phyloP scores from a whole-genome alignment of 2,329 filamentous ascomycete species.

The Verticillium isaacii region DNA sequence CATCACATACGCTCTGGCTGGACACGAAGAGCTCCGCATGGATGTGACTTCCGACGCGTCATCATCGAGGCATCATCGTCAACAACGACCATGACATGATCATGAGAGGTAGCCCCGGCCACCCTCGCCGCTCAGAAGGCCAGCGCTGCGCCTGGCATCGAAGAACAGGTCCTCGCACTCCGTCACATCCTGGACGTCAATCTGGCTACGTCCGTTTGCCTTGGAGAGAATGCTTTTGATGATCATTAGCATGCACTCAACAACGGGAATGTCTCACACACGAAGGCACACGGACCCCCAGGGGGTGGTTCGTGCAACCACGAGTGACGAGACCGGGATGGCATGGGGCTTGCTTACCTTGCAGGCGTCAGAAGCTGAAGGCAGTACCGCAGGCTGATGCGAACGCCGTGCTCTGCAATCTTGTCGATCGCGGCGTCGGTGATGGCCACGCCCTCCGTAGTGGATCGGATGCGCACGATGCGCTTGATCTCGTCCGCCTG shows the following conservation, averaged over 20 bases:
- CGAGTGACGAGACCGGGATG: background rate
- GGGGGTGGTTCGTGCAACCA: slow-evolving; percentile 3
- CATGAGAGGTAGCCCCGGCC: slow-evolving; percentile 61
- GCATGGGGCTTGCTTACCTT: slow-evolving; percentile 42
- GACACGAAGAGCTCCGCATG: background rate
- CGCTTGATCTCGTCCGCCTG: slow-evolving; percentile 83
- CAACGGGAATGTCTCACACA: slow-evolving; percentile 20
- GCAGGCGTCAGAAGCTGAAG: slow-evolving; percentile 86
- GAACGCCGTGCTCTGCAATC: slow-evolving; percentile 80
- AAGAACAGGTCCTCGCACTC: slow-evolving; percentile 84
- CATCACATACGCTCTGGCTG: background rate
- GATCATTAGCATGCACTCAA: slow-evolving; percentile 21
- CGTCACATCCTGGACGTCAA: slow-evolving; percentile 70
- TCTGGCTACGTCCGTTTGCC: slow-evolving; percentile 72
- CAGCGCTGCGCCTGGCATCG: slow-evolving; percentile 73
- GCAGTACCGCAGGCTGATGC: slow-evolving; percentile 87
- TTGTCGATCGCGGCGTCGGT: slow-evolving; percentile 81
- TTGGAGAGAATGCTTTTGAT: slow-evolving; percentile 72
- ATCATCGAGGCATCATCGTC: background rate
- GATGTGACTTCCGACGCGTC: background rate
- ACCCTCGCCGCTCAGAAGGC: slow-evolving; percentile 59
- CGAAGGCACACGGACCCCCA: background rate
- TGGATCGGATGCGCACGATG: slow-evolving; percentile 81
- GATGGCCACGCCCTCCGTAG: slow-evolving; percentile 75
- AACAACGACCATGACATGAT: slow-evolving; percentile 13